Evolutionary conservation across 306 rosid species (phyloP).

Genomic region (Casuarina equisetifolia): DNA sequence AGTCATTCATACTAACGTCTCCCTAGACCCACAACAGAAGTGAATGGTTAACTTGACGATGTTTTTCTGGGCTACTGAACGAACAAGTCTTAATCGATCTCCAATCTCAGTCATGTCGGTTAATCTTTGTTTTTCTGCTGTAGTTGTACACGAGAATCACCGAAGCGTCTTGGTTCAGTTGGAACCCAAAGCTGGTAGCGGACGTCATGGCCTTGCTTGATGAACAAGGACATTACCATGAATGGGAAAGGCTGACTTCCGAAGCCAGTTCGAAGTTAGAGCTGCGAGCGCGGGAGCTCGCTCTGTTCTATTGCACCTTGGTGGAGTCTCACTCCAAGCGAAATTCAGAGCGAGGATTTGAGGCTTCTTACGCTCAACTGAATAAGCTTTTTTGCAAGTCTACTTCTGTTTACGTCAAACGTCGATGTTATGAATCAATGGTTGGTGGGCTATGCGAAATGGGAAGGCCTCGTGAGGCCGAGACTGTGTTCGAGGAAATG

Average conservation of each 20-base stretch:
- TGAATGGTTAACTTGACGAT: background rate
- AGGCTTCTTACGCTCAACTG: conserved; percentile 39
- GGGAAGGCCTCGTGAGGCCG: conserved; percentile 64
- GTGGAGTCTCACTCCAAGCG: conserved; percentile 63
- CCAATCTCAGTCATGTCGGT: background rate
- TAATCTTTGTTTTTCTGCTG: background rate
- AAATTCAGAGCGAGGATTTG: conserved; percentile 51
- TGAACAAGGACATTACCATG: conserved; percentile 37
- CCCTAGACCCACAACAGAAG: no score
- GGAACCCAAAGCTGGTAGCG: conserved; percentile 68
- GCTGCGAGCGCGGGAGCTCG: conserved; percentile 50
- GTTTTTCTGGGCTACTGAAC: background rate
- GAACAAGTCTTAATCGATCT: background rate
- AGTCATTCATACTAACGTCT: background rate
- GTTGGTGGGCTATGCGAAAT: conserved; percentile 64
- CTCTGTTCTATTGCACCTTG: conserved; percentile 55
- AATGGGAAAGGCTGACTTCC: conserved; percentile 45
- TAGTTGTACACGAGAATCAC: conserved; percentile 63
- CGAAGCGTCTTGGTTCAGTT: conserved; percentile 66
- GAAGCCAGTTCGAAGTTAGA: conserved; percentile 50
- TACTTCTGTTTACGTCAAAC: conserved; percentile 53
- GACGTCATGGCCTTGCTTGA: conserved; percentile 63
- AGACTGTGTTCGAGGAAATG: conserved; percentile 55
- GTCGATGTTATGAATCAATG: conserved; percentile 59
- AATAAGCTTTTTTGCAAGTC: conserved; percentile 44